A percentile compares a stretch with the other conserved stretches of the same genome.
phyloP scores from a whole-genome alignment of 1,284 basidiomycete species.

The Apiotrichum porosum region DNA sequence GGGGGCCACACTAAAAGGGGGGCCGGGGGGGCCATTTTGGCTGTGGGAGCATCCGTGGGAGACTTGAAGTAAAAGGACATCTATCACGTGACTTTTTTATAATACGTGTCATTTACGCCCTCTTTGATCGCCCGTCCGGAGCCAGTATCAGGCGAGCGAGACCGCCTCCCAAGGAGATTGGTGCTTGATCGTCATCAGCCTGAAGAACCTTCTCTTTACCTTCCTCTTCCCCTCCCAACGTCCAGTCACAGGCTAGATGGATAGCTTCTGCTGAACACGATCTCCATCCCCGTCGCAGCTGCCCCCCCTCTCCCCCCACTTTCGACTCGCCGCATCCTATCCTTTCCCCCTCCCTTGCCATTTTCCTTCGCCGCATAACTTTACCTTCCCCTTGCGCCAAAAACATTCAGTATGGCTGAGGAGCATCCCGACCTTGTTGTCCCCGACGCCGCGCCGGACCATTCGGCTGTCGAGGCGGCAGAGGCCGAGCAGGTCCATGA shows the following conservation, averaged over 20 bases:
- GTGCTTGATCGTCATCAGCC: no score
- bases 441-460: background rate
- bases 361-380: background rate
- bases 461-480: slow-evolving; percentile 2
- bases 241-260: slow-evolving; percentile 1
- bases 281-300: background rate
- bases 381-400: background rate
- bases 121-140: no score
- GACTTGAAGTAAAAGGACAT: no score
- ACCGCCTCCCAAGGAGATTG: no score
- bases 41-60: no score
- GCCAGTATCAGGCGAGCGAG: no score
- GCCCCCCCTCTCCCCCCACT: background rate
- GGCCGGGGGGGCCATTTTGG: no score
- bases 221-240: background rate
- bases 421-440: background rate
- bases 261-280: background rate
- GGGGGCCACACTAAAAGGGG: no score
- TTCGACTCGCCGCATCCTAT: background rate
- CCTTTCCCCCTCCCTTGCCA: background rate
- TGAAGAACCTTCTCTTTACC: no score
- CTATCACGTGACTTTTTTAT: no score
- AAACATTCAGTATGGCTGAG: no score
- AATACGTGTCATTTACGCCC: no score
- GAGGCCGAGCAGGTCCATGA: background rate